Conservation (phyloP, 78 protist species). For the Dictyostelium discoideum region DNA sequence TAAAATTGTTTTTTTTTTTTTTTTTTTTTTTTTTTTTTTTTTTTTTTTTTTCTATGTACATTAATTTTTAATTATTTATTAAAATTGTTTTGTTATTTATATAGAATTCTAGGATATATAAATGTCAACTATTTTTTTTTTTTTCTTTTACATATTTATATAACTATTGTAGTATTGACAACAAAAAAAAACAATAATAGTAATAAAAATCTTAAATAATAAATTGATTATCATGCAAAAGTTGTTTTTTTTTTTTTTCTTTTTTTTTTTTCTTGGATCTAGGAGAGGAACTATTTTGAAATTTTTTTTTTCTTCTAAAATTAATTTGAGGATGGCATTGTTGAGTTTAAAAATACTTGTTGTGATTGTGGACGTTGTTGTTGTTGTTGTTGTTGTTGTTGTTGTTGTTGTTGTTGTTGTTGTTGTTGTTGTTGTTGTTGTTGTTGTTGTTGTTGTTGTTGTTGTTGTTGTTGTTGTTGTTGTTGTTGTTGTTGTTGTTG, state of each 20-base stretch:
- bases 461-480: background rate
- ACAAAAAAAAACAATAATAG: background rate
- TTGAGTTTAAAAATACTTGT: background rate
- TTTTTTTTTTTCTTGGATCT: background rate
- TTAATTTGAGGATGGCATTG: background rate
- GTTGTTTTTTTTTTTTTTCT: background rate
- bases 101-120: background rate
- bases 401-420: background rate
- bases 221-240: background rate
- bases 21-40: too few species aligned
- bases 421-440: conserved; percentile 15
- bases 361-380: background rate
- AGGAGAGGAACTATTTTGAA: background rate
- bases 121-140: background rate
- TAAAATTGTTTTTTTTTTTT: too few species aligned
- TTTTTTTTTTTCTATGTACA: background rate
- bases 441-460: background rate
- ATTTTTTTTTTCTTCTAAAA: too few species aligned
- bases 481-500: conserved; percentile 19
- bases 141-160: background rate
- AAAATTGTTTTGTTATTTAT: background rate
- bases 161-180: background rate
- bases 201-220: background rate
- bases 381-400: background rate
- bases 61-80: too few species aligned